Evolutionary conservation across 306 rosid genomes (phyloP).

Genomic region (Acmispon strigosus): DNA sequence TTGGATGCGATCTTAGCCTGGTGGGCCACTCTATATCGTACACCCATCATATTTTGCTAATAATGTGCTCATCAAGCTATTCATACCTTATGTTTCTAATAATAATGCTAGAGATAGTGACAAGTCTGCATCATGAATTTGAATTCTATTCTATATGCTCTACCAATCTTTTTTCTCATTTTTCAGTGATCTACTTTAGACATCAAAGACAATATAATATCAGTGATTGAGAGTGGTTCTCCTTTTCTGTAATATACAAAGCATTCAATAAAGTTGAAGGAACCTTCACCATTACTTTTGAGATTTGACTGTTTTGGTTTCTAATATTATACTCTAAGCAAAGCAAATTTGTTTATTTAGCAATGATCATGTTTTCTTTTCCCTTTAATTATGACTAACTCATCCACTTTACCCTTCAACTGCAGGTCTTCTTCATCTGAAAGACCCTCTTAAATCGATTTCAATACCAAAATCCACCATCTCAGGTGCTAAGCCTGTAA

Average conservation of each 20-base stretch:
- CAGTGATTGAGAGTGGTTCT: constrained; percentile 6
- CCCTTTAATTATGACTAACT: constrained; percentile 1
- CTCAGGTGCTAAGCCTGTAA: constrained; percentile 35
- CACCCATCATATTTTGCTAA: constrained; percentile 20
- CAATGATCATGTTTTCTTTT: background rate
- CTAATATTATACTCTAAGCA: constrained; percentile 28
- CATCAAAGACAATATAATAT: constrained; percentile 6
- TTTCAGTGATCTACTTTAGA: constrained; percentile 20
- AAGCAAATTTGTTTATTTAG: constrained; percentile 16
- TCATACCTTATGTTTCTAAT: constrained; percentile 1
- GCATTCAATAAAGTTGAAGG: constrained; percentile 25
- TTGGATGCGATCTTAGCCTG: background rate
- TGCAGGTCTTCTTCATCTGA: constrained; percentile 71
- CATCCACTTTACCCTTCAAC: constrained; percentile 15
- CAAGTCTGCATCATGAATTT: constrained; percentile 19
- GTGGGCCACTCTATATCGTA: constrained; percentile 29
- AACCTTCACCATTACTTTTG: constrained; percentile 21
- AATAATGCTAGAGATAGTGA: constrained; percentile 18
- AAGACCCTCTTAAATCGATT: constrained; percentile 41
- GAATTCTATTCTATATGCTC: background rate
- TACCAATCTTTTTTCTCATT: constrained; percentile 18
- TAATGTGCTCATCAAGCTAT: constrained; percentile 17
- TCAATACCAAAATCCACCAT: constrained; percentile 34
- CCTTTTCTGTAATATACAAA: constrained; percentile 3
- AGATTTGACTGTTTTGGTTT: constrained; percentile 16